Evolutionary conservation across 106 monocot species (phyloP).

Genomic region (Vanilla planifolia): DNA sequence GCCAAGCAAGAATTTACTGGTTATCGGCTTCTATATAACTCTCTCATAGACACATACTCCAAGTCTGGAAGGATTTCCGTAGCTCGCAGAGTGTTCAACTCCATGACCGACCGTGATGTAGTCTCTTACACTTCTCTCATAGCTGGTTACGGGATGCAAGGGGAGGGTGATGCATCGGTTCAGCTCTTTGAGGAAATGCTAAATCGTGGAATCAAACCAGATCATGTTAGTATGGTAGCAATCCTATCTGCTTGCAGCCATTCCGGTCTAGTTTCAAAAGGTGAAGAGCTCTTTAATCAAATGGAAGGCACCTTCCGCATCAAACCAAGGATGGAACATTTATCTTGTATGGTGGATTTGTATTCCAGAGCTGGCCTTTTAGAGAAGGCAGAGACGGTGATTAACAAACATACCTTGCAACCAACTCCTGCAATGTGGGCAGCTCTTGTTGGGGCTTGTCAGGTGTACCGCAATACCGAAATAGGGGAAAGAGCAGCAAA

Average conservation of each 20-base stretch:
- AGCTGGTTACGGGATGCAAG: slow-evolving; percentile 71
- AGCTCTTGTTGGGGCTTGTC: slow-evolving; percentile 47
- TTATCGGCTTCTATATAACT: slow-evolving; percentile 43
- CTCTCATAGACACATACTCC: slow-evolving; percentile 76
- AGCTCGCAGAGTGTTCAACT: slow-evolving; percentile 54
- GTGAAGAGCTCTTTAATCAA: slow-evolving; percentile 33
- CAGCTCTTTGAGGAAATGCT: slow-evolving; percentile 61
- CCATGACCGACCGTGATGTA: slow-evolving; percentile 42
- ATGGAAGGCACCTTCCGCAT: slow-evolving; percentile 39
- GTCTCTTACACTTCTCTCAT: slow-evolving; percentile 80
- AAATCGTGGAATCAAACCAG: slow-evolving; percentile 36
- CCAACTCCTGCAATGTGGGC: slow-evolving; percentile 57
- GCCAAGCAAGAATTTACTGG: slow-evolving; percentile 26
- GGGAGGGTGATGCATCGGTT: slow-evolving; percentile 45
- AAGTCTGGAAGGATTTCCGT: slow-evolving; percentile 47
- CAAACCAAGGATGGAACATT: slow-evolving; percentile 54
- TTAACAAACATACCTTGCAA: slow-evolving; percentile 26
- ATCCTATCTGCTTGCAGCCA: slow-evolving; percentile 79
- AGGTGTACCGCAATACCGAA: slow-evolving; percentile 28
- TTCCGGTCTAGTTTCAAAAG: slow-evolving; percentile 47
- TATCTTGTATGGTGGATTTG: slow-evolving; percentile 82
- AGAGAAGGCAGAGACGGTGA: slow-evolving; percentile 45
- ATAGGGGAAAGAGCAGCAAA: slow-evolving; percentile 46
- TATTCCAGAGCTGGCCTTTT: slow-evolving; percentile 50
- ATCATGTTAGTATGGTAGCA: slow-evolving; percentile 55